Conservation (phyloP, 139 green algal species). For the Chlorella vulgaris region DNA sequence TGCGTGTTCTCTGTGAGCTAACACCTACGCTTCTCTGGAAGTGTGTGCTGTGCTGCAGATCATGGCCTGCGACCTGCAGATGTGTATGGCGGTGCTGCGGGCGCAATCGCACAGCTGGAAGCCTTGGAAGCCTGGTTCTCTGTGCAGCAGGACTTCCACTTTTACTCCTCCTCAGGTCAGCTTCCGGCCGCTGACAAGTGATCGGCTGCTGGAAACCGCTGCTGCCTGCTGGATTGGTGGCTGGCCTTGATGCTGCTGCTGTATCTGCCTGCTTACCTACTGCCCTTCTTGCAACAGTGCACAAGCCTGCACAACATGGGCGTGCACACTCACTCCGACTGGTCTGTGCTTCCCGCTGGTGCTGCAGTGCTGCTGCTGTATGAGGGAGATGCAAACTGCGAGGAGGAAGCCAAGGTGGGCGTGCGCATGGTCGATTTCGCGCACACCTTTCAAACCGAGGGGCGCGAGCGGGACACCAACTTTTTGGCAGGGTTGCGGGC, state of each 20-base stretch:
- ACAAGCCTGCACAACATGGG: too few species aligned
- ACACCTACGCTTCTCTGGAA: too few species aligned
- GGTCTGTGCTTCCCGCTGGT: too few species aligned
- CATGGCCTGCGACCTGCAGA: constrained; percentile 49
- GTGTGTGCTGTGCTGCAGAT: too few species aligned
- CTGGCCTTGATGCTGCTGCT: too few species aligned
- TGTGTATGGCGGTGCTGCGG: constrained; percentile 57
- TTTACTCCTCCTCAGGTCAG: constrained; percentile 68
- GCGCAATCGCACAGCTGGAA: constrained; percentile 68
- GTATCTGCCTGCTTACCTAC: background rate
- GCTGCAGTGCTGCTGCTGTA: constrained; percentile 29
- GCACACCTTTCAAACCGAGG: constrained; percentile 71
- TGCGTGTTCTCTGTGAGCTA: too few species aligned
- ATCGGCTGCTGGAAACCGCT: background rate
- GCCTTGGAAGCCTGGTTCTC: constrained; percentile 68
- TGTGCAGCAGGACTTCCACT: constrained; percentile 72
- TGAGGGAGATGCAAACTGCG: background rate
- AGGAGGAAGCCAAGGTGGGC: constrained; percentile 30
- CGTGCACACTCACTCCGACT: too few species aligned
- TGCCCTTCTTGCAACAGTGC: background rate
- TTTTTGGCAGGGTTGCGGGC: constrained; percentile 66
- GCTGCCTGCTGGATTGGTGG: too few species aligned
- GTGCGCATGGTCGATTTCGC: constrained; percentile 88
- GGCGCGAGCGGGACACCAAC: constrained; percentile 63
- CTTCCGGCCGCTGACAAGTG: background rate